A percentile compares a stretch with the other conserved stretches of the same genome.
Conservation (phyloP, 768 basidiomycete species). For the Paxillus ammoniavirescens region DNA sequence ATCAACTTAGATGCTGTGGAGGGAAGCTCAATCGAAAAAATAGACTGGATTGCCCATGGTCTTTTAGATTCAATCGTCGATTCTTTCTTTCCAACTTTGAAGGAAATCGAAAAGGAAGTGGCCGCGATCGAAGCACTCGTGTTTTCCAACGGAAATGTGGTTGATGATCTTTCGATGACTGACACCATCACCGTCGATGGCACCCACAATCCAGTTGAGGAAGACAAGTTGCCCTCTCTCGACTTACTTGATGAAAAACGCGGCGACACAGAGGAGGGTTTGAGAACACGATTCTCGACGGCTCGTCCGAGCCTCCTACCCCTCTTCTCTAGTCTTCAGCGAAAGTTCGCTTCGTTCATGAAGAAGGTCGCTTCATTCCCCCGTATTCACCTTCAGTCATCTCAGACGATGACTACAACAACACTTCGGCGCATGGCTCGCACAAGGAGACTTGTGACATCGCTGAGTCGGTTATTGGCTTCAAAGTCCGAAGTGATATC, state of each 20-base stretch:
- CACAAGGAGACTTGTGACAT: slow-evolving; percentile 75
- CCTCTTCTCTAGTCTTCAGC: slow-evolving; percentile 36
- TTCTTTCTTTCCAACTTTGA: slow-evolving; percentile 84
- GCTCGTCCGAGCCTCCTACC: slow-evolving; percentile 24
- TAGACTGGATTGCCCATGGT: slow-evolving; percentile 94
- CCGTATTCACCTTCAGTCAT: slow-evolving; percentile 6
- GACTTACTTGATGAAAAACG: slow-evolving; percentile 1
- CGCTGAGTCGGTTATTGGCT: slow-evolving; percentile 69
- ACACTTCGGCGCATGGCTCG: slow-evolving; percentile 78
- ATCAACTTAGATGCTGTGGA: neutral
- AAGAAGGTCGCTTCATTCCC: neutral
- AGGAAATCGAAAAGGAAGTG: slow-evolving; percentile 79
- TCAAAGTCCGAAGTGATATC: slow-evolving; percentile 83
- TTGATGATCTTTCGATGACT: neutral
- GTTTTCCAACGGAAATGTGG: slow-evolving; percentile 33
- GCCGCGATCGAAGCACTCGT: slow-evolving; percentile 74
- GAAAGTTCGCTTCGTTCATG: slow-evolving; percentile 23
- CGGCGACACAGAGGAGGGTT: neutral
- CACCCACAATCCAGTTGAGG: neutral
- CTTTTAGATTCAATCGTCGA: slow-evolving; percentile 93
- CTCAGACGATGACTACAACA: slow-evolving; percentile 38
- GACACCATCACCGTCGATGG: neutral
- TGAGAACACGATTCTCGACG: slow-evolving; percentile 20
- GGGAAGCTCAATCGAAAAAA: neutral
- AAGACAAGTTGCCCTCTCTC: neutral